phyloP scores from a whole-genome alignment of 2,329 filamentous ascomycete genomes.

The Phialemoniopsis sp. region DNA sequence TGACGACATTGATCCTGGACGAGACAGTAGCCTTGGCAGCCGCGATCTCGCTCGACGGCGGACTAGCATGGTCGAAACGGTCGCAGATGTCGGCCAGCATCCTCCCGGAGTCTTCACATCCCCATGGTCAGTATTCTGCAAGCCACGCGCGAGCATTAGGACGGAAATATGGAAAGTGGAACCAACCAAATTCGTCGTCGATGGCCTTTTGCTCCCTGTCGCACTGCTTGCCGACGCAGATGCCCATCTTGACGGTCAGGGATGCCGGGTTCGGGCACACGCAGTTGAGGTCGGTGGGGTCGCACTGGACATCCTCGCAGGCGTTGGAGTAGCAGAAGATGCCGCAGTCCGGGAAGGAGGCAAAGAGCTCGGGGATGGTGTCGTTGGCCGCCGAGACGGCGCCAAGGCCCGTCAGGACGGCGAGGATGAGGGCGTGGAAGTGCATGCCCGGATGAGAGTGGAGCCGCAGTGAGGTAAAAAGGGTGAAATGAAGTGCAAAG shows the following conservation, averaged over 20 bases:
- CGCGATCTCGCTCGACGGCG: slow-evolving; percentile 4
- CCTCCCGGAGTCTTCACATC: slow-evolving; percentile 8
- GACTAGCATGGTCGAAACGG: slow-evolving; percentile 1
- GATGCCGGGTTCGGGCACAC: slow-evolving; percentile 14
- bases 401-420: no score
- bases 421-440: no score
- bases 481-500: no score
- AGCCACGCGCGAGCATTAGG: background rate
- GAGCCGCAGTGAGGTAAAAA: no score
- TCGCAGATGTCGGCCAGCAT: slow-evolving; percentile 11
- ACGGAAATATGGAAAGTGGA: background rate
- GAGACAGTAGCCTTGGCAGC: slow-evolving; percentile 7
- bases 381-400: background rate
- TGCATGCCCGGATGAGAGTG: no score
- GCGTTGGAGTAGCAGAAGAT: slow-evolving; percentile 12
- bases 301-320: slow-evolving; percentile 9
- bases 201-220: slow-evolving; percentile 3
- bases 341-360: slow-evolving; percentile 9
- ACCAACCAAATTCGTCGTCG: slow-evolving; percentile 5
- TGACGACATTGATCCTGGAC: slow-evolving; percentile 7
- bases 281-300: slow-evolving; percentile 9
- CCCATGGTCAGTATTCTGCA: background rate
- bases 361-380: slow-evolving; percentile 7
- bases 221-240: slow-evolving; percentile 11
- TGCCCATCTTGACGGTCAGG: slow-evolving; percentile 14